Evolutionary conservation across 768 basidiomycete genomes (phyloP).

Genomic region (Hypholoma fasciculare): DNA sequence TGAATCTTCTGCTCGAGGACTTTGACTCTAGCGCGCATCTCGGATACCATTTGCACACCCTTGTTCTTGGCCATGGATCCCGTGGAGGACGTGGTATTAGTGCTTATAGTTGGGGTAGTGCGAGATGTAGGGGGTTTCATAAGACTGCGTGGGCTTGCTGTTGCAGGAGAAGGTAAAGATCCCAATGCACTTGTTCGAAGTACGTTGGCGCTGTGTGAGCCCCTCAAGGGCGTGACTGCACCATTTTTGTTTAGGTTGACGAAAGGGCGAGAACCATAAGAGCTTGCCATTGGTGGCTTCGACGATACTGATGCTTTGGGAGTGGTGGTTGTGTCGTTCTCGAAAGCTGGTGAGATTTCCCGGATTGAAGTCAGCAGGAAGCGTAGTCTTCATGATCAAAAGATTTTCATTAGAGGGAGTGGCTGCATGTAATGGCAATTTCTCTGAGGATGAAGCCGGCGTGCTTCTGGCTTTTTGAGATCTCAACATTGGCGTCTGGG

Average conservation of each 20-base stretch:
- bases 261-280: conserved; percentile 49
- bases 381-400: conserved; percentile 20
- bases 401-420: conserved; percentile 22
- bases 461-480: conserved; percentile 43
- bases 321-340: conserved; percentile 32
- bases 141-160: conserved; percentile 48
- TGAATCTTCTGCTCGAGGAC: conserved; percentile 87
- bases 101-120: conserved; percentile 40
- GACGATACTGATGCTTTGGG: conserved; percentile 37
- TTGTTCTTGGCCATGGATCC: conserved; percentile 67
- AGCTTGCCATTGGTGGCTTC: conserved; percentile 42
- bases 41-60: conserved; percentile 90
- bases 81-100: conserved; percentile 39
- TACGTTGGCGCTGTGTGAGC: conserved; percentile 42
- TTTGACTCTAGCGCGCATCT: conserved; percentile 84
- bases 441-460: conserved; percentile 18
- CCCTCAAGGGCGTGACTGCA: conserved; percentile 42
- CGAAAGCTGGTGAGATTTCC: conserved; percentile 25
- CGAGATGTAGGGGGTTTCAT: conserved; percentile 48
- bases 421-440: conserved; percentile 9
- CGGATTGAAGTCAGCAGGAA: conserved; percentile 25
- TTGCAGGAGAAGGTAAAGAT: conserved; percentile 40
- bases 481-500: conserved; percentile 77
- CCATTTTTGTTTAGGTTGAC: conserved; percentile 33
- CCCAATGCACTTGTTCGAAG: conserved; percentile 61